Evolutionary conservation across 164 flowering plant species (phyloP), one percentile per base, ranked within the genome.

Genomic region (Tinospora cordifolia): DNA sequence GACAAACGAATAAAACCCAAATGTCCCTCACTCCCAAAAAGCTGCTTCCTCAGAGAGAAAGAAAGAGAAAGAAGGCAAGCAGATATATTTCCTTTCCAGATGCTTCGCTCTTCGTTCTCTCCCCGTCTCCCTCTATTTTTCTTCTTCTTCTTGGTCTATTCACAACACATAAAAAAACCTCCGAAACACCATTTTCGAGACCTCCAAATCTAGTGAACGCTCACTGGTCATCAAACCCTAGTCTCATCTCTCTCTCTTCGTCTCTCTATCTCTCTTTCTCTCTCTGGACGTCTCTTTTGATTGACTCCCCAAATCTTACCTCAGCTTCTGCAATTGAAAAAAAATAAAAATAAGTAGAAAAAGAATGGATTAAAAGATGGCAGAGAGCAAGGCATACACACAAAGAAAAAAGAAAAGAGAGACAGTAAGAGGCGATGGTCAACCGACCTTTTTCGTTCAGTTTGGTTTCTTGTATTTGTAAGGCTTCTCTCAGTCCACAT

Each of bases 1-100:
- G 24, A 54, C 59, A 54, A 54, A 54, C 24, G 22, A 24, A 54
- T 21, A 54, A 30, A 59, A 24, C 57, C 68, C 46, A 71, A 72
- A 66, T 70, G 66, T 62, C 17, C 21, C 24, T 10, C 68, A 51
- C 41, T 75, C 44, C 19, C 39, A 4, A 67, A 30, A 67, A 24
- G 2, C 60, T 3, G 21, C 24, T 54, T 22, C 36, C 36, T 1
- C 24, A 46, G 83, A 85, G 86, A 82, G 83, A 84, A 79, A 86
- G 87, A 84, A 79, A 85, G 87, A 86, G 90, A 81, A 83, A 82
- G 86, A 83, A 81, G 81, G 82, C 80, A 75, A 83, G 84, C 60
- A 5, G 6, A 44, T 10, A 44, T 44, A 13, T 44, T 44, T 14
- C 0, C 47, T 44, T 44, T 4, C 36, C 36, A 78, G 71, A 67